phyloP scores from a whole-genome alignment of 441 rosid species.

The Viola pubescens region DNA sequence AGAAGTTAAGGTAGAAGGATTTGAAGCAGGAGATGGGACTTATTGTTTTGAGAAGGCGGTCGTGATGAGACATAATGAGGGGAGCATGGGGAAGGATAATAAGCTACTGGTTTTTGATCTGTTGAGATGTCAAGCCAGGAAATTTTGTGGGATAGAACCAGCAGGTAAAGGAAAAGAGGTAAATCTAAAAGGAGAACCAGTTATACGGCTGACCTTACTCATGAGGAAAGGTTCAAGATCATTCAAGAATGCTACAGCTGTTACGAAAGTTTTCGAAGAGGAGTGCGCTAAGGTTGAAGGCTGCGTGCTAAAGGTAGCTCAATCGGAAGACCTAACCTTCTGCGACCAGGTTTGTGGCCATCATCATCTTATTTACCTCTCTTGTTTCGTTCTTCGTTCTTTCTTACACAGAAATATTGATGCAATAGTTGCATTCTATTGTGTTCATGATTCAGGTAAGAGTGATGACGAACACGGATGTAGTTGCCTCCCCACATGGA shows the following conservation, averaged over 20 bases:
- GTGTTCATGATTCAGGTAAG: slow-evolving; percentile 24
- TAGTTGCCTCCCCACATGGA: slow-evolving; percentile 39
- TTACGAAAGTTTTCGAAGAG: slow-evolving; percentile 21
- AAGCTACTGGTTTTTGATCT: slow-evolving; percentile 26
- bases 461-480: slow-evolving; percentile 32
- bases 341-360: slow-evolving; percentile 36
- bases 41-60: slow-evolving; percentile 38
- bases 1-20: slow-evolving; percentile 20
- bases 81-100: slow-evolving; percentile 31
- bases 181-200: slow-evolving; percentile 21
- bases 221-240: slow-evolving; percentile 42
- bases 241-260: slow-evolving; percentile 33
- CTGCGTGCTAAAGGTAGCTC: slow-evolving; percentile 29
- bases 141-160: slow-evolving; percentile 24
- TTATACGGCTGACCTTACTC: slow-evolving; percentile 29
- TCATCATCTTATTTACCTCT: neutral
- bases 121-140: slow-evolving; percentile 36
- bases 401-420: neutral
- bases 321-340: slow-evolving; percentile 35
- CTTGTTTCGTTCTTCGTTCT: neutral
- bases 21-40: slow-evolving; percentile 24
- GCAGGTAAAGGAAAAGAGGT: slow-evolving; percentile 16
- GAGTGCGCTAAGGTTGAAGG: slow-evolving; percentile 33
- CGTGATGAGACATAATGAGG: slow-evolving; percentile 38
- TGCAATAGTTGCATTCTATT: neutral